Percentiles rank a stretch among this genome's conserved stretches.
Conservation (phyloP, 192 early-diverging fungal species). For the Dissophora ornata region DNA sequence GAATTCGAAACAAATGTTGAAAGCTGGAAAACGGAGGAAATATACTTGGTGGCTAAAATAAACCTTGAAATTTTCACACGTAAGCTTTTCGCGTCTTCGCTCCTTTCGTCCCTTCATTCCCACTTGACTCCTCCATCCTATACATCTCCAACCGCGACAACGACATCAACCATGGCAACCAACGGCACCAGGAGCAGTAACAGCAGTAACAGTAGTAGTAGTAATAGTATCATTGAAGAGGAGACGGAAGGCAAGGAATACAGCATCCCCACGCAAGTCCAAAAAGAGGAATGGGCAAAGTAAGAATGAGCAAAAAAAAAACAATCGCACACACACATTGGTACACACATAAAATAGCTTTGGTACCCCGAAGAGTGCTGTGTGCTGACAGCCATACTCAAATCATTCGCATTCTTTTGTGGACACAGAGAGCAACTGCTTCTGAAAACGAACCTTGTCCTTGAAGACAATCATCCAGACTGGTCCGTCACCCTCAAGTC, state of each 20-base stretch:
- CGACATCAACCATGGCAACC: no score
- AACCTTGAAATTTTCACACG: no score
- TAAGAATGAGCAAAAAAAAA: background rate
- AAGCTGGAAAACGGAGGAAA: no score
- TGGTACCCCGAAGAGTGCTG: no score
- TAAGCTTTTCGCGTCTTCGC: no score
- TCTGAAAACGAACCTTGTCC: conserved; percentile 25
- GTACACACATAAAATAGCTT: background rate
- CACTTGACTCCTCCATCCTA: no score
- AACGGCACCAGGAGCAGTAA: background rate
- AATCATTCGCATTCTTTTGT: background rate
- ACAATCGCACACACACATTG: background rate
- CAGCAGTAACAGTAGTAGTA: background rate
- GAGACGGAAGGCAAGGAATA: conserved; percentile 2
- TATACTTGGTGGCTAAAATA: no score
- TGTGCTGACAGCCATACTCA: no score
- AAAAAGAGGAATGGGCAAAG: conserved; percentile 51
- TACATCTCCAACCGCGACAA: no score
- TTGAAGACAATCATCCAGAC: conserved; percentile 31
- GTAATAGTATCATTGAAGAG: background rate
- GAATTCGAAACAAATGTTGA: no score
- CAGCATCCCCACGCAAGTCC: conserved; percentile 25
- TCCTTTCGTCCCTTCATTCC: background rate
- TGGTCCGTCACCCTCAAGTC: conserved; percentile 28
- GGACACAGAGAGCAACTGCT: conserved; percentile 29